Base-by-base conservation (phyloP, 176 grass and related monocot species). In the Carex myosuroides region DNA sequence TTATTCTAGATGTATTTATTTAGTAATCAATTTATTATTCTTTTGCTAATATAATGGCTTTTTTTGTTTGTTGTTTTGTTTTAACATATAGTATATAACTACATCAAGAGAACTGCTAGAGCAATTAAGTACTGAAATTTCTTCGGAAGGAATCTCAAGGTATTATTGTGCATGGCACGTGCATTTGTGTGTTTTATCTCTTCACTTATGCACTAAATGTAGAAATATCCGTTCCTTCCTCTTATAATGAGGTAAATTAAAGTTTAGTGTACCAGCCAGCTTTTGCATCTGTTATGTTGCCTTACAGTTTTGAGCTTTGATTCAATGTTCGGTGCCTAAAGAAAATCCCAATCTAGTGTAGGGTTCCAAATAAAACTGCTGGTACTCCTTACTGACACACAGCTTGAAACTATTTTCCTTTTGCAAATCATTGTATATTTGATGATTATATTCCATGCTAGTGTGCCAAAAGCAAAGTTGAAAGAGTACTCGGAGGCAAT, bases 401-500 rank as follows among this genome's bases (percentile, higher is more conserved):
- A 46, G 8, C 5, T 64, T 65, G 42, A 46, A 50, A 6, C 58
- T 63, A 46, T 44, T 6, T 30, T 35, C 55, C 14, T 16, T 86
- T 86, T 60, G 5, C 50, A 70, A 46, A 16, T 44, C 4, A 18
- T 80, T 26, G 64, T 66, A 22, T 24, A 44, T 68, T 74, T 20
- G 24, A 55, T 50, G 22, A 6, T 69, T 60, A 30, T 13, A 64
- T 87, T 44, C 30, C 80, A 48, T 79, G 82, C 71, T 83, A 95
- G 91, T 65, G 57, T 99, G 67, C 90, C 88, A 61, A 99, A 99
- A 88, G 88, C 93, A 84, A 99, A 99, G 66, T 65, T 95, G 87
- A 88, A 85, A 77, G 91, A 99, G 39, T 99, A 95, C 84, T 99
- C 88, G 48, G 89, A 99, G 85, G 93, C 91, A 80, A 95, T 99